Base-by-base conservation (phyloP, 495 filamentous ascomycete genomes). In the Aspergillus sclerotiicarbonarius region DNA sequence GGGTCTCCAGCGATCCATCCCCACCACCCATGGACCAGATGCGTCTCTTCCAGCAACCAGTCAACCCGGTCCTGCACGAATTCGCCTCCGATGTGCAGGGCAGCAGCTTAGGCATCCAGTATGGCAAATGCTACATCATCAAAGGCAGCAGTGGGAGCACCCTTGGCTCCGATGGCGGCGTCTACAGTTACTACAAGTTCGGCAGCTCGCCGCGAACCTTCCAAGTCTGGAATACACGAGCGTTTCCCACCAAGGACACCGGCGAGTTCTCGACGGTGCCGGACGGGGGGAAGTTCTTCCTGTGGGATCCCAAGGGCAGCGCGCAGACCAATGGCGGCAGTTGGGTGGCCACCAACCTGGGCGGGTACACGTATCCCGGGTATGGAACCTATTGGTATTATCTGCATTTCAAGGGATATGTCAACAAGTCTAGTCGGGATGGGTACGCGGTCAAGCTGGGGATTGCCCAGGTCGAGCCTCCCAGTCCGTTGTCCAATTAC, bases 131-230 rank as follows among this genome's bases (percentile, higher is more conserved):
- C 20, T 49, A 49, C 45, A 10, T 20, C 5, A 20, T 48, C 45
- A 25, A 48, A 18, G 21, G 20, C 45, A 18, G 10, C 4, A 18
- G 20, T 10, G 45, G 15, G 10, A 25, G 20, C 45, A 48, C 45
- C 18, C 20, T 49, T 18, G 46, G 46, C 18, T 21, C 46, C 7
- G 46, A 49, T 20, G 46, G 46, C 5, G 46, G 46, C 8, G 46
- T 49, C 13, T 49, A 49, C 46, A 49, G 46, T n/a, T 49, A 49
- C 46, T 49, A 49, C 29, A 49, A 29, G 20, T 49, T 49, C 46
- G 46, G 46, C 20, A 49, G 46, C 46, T 49, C 46, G 20, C 20
- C 15, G 46, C 18, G 45, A 21, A 21, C 21, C 45, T 48, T 48
- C 16, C 45, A 48, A 18, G 45, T 48, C 3, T 48, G 45, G 45